These are phyloP conservation scores for Apiotrichum sp. DNA, from an alignment of 1,284 basidiomycete species.

Conservation along the genomic window DNA sequence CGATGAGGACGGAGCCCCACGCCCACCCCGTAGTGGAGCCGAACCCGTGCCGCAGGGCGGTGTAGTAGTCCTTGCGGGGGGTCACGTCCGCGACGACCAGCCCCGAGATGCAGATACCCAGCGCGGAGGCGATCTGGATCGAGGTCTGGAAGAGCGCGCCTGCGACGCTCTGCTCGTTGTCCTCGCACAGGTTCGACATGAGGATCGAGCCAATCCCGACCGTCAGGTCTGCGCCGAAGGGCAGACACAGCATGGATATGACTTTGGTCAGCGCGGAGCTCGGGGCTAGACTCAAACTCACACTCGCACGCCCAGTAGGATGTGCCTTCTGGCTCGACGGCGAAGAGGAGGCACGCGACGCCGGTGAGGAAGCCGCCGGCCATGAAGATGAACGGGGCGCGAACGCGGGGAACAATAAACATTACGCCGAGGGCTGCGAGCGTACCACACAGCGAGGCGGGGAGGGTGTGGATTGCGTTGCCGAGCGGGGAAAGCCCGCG, in stretches of 20 bases:
- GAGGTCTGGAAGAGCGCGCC: constrained; percentile 35
- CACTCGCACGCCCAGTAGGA: constrained; percentile 35
- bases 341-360: constrained; percentile 28
- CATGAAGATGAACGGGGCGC: constrained; percentile 25
- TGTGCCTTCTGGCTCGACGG: constrained; percentile 19
- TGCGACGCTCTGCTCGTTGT: constrained; percentile 31
- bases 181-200: constrained; percentile 31
- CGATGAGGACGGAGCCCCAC: constrained; percentile 11
- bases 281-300: neutral
- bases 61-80: constrained; percentile 8
- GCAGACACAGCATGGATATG: constrained; percentile 25
- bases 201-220: constrained; percentile 31
- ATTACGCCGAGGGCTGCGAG: constrained; percentile 23
- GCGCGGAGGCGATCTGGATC: constrained; percentile 22
- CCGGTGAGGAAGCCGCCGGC: constrained; percentile 23
- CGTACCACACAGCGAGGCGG: constrained; percentile 28
- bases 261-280: constrained; percentile 5
- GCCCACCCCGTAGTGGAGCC: constrained; percentile 24
- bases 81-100: constrained; percentile 18
- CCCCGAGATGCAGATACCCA: constrained; percentile 26
- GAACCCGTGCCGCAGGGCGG: constrained; percentile 22
- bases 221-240: constrained; percentile 33
- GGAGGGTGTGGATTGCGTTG: constrained; percentile 20
- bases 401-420: constrained; percentile 24
- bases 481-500: constrained; percentile 16